Conservation (phyloP, 257 asterid species). For the Solanum pimpinellifolium region DNA sequence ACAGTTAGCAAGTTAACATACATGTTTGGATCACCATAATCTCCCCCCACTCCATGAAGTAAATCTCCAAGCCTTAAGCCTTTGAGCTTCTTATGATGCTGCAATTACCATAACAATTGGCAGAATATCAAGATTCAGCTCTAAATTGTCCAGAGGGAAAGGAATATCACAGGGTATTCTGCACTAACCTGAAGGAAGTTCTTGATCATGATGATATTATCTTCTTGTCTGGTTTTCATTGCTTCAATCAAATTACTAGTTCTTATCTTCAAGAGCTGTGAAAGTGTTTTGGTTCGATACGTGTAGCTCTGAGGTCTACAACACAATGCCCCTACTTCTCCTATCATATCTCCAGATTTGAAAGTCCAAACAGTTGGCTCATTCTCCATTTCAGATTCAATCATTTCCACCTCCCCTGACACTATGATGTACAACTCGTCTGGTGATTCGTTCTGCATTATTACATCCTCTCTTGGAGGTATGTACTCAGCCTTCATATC, state of each 20-base stretch:
- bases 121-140: not conserved
- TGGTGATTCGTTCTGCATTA: conserved; percentile 65
- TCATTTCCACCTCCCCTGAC: conserved; percentile 86
- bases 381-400: conserved; percentile 47
- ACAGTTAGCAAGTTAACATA: conserved; percentile 67
- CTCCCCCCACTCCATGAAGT: conserved; percentile 50
- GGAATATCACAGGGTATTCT: not conserved
- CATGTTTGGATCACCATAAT: conserved; percentile 38
- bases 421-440: conserved; percentile 82
- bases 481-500: conserved; percentile 81
- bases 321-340: conserved; percentile 82
- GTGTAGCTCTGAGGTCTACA: conserved; percentile 65
- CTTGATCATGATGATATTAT: conserved; percentile 54
- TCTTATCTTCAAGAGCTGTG: conserved; percentile 69
- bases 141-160: not conserved
- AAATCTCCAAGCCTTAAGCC: conserved; percentile 50
- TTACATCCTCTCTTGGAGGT: conserved; percentile 91
- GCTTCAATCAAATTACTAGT: conserved; percentile 50
- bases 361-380: conserved; percentile 46
- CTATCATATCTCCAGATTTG: conserved; percentile 59
- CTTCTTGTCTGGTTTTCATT: conserved; percentile 56
- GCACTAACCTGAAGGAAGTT: conserved; percentile 68
- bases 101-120: conserved; percentile 4
- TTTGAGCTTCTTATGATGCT: conserved; percentile 75
- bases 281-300: conserved; percentile 70